A percentile compares a stretch with the other conserved stretches of the same genome.
phyloP scores from a whole-genome alignment of 306 rosid genomes.

The Pyrus bretschneideri region DNA sequence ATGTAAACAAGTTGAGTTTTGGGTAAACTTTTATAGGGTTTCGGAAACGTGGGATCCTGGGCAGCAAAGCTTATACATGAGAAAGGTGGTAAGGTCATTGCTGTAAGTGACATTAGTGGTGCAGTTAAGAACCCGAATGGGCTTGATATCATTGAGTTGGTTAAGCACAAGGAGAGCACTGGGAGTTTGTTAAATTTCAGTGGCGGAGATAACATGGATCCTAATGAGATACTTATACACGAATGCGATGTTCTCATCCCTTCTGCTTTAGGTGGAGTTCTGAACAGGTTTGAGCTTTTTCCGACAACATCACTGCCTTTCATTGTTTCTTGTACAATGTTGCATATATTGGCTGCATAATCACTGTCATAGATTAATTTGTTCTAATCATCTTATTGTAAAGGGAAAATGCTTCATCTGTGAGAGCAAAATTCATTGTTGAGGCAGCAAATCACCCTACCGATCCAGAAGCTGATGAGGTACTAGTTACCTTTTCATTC shows the following conservation, averaged over 20 bases:
- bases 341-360: background rate
- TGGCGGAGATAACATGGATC: conserved; percentile 43
- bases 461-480: conserved; percentile 60
- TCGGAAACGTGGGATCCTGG: conserved; percentile 84
- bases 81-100: conserved; percentile 49
- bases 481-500: background rate
- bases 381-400: background rate
- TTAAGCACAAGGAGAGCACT: conserved; percentile 36
- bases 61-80: conserved; percentile 44
- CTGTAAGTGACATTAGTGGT: conserved; percentile 53
- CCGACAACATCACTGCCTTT: background rate
- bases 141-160: conserved; percentile 27
- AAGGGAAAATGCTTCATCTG: conserved; percentile 52
- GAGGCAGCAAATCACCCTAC: conserved; percentile 65
- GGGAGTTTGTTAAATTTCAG: conserved; percentile 33
- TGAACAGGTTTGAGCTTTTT: conserved; percentile 37
- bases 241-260: conserved; percentile 59
- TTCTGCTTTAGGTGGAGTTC: conserved; percentile 58
- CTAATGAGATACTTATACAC: conserved; percentile 33
- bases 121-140: conserved; percentile 44
- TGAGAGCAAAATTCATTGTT: conserved; percentile 46
- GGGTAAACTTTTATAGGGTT: conserved; percentile 43
- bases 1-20: background rate
- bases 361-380: background rate
- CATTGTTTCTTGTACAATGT: background rate